phyloP scores from a whole-genome alignment of 2,329 filamentous ascomycete species.

The Rutstroemia sp. region DNA sequence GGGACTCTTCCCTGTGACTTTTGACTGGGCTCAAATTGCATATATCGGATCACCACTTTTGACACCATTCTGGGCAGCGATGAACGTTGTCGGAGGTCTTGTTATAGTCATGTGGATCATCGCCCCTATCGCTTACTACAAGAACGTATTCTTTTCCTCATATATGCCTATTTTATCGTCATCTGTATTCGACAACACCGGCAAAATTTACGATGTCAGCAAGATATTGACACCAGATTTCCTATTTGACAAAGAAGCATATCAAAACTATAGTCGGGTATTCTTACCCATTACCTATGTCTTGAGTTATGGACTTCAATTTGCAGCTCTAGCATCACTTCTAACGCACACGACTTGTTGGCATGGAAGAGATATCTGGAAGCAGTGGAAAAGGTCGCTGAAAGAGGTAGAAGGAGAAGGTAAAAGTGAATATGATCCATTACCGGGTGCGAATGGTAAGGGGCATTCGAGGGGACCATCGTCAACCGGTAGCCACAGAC shows the following conservation, averaged over 20 bases:
- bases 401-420: constrained; percentile 50
- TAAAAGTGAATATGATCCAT: constrained; percentile 46
- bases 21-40: constrained; percentile 87
- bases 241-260: constrained; percentile 68
- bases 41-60: constrained; percentile 76
- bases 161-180: constrained; percentile 84
- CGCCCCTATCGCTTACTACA: constrained; percentile 74
- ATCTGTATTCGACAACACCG: constrained; percentile 79
- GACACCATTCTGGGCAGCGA: constrained; percentile 78
- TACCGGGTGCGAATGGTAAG: constrained; percentile 25
- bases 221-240: constrained; percentile 73
- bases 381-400: constrained; percentile 64
- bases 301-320: constrained; percentile 78
- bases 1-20: constrained; percentile 76
- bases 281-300: constrained; percentile 85
- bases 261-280: constrained; percentile 73
- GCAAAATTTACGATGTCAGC: constrained; percentile 72
- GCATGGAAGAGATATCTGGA: constrained; percentile 78
- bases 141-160: constrained; percentile 70
- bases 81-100: constrained; percentile 76
- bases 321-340: constrained; percentile 72
- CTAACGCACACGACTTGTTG: constrained; percentile 77
- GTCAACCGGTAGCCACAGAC: constrained; percentile 1
- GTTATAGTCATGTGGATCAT: constrained; percentile 80
- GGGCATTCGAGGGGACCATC: constrained; percentile 6